Base-by-base conservation (phyloP, 2,329 filamentous ascomycete species). In the Paraphoma sp. region DNA sequence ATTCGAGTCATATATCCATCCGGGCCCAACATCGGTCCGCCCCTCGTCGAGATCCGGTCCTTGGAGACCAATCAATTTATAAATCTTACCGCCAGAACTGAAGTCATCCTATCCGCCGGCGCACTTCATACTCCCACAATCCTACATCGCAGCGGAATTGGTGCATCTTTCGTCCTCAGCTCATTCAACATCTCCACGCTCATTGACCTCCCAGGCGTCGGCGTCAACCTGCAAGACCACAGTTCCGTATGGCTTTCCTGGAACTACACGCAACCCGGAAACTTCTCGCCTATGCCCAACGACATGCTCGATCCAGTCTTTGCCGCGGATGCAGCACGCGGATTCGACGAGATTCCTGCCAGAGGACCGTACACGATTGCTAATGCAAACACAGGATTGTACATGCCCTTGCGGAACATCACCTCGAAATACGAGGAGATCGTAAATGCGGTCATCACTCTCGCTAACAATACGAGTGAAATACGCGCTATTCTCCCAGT, bases 181-280 rank as follows among this genome's bases (percentile, higher is more conserved):
- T 76, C 77, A 45, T 80, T 83, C 59, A 74, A 77, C 5, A 87
- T 89, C 23, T 40, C 42, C 59, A 64, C 77, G 1, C 72, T 83
- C 0, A 57, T 86, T 14, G 79, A 87, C 59, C 82, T 86, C 1
- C 81, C 83, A 1, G 84, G 87, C 18, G 86, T 89, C 1, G 87
- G 87, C 2, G 82, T 82, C 55, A 86, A 89, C 70, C 78, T 89
- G 5, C 80, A 87, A 45, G 87, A 90, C 65, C 86, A 87, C 31
- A 45, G 45, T 40, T 46, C 42, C 12, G 48, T 45, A 4, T 38
- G 33, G 16, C 36, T 52, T 30, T 38, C 23, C 7, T 56, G 54
- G 54, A 56, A 43, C 31, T 56, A 56, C 23, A 45, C 54, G 11
- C 52, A 48, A 38, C 48, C 54, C 4, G 36, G 45, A 10, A 56